phyloP scores from a whole-genome alignment of 768 basidiomycete species.

The Tylopilus rubrobrunneus region DNA sequence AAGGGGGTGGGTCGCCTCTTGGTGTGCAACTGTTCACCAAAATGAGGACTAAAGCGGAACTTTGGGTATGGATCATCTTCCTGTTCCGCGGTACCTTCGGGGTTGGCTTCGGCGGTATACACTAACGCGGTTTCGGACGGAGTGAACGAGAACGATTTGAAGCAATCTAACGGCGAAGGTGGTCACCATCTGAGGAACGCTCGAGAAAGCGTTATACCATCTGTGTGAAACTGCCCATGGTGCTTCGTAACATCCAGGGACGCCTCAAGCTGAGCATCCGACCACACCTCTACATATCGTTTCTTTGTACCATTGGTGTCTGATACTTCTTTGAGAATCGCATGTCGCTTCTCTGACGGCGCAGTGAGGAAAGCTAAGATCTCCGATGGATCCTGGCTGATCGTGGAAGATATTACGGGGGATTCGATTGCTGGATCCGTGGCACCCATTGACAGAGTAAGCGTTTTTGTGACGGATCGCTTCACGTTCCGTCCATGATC shows the following conservation, averaged over 20 bases:
- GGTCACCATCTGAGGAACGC: background rate
- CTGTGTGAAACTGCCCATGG: slow-evolving; percentile 59
- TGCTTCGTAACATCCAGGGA: slow-evolving; percentile 53
- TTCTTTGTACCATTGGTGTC: slow-evolving; percentile 32
- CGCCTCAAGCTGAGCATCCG: slow-evolving; percentile 38
- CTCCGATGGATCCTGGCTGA: slow-evolving; percentile 28
- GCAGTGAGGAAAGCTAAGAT: slow-evolving; percentile 42
- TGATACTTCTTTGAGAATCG: slow-evolving; percentile 40
- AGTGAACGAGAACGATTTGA: slow-evolving; percentile 52
- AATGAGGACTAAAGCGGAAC: slow-evolving; percentile 54
- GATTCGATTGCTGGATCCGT: slow-evolving; percentile 11
- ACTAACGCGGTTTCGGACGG: slow-evolving; percentile 48
- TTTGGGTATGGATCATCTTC: slow-evolving; percentile 32
- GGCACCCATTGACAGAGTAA: slow-evolving; percentile 28
- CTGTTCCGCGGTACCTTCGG: slow-evolving; percentile 14
- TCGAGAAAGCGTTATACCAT: slow-evolving; percentile 38
- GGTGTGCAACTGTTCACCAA: slow-evolving; percentile 59
- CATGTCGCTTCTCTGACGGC: slow-evolving; percentile 38
- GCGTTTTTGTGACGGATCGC: slow-evolving; percentile 39
- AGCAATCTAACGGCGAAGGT: slow-evolving; percentile 38
- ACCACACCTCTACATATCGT: slow-evolving; percentile 62
- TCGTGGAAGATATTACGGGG: slow-evolving; percentile 9
- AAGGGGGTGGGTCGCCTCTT: slow-evolving; percentile 53
- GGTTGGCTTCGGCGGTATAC: slow-evolving; percentile 59
- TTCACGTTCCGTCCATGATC: slow-evolving; percentile 52